phyloP scores from a whole-genome alignment of 495 filamentous ascomycete genomes.

The Penicillium steckii region DNA sequence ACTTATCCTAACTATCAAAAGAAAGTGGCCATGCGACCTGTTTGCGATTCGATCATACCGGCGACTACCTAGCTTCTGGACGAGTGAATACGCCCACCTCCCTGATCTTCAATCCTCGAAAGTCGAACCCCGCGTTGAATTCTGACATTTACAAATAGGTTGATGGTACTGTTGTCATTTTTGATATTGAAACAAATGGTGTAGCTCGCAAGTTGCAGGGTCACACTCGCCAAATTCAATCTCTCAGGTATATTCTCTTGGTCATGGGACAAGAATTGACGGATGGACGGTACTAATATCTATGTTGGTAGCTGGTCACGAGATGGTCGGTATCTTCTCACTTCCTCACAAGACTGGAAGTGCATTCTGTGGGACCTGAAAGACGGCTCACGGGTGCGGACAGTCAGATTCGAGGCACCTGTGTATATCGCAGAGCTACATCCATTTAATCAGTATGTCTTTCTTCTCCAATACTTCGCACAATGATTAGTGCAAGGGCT shows the following conservation, averaged over 20 bases:
- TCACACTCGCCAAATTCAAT: conserved; percentile 87
- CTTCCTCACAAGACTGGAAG: conserved; percentile 93
- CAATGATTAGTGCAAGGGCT: not conserved
- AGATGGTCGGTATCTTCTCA: conserved; percentile 89
- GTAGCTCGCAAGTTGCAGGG: conserved; percentile 90
- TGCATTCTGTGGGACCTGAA: conserved; percentile 91
- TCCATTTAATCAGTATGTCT: conserved; percentile 79
- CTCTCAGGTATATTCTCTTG: conserved; percentile 52
- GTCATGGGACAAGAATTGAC: not conserved
- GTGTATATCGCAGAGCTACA: conserved; percentile 95
- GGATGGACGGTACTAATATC: conserved; percentile 9
- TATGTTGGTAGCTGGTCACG: conserved; percentile 76
- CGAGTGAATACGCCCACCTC: conserved; percentile 56
- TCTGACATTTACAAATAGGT: conserved; percentile 41
- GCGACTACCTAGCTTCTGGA: conserved; percentile 91
- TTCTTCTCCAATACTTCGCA: not conserved
- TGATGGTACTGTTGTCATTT: conserved; percentile 92
- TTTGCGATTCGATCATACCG: conserved; percentile 88
- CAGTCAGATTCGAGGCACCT: conserved; percentile 82
- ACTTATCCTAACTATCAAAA: conserved; percentile 11
- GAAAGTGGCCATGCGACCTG: conserved; percentile 64
- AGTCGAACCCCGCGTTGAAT: too few relatives aligned
- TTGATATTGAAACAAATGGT: conserved; percentile 95
- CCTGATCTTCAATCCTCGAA: not conserved
- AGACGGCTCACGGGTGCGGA: conserved; percentile 65